Evolutionary conservation across 768 basidiomycete species (phyloP).

Genomic region (Pulveroboletus ravenelii): DNA sequence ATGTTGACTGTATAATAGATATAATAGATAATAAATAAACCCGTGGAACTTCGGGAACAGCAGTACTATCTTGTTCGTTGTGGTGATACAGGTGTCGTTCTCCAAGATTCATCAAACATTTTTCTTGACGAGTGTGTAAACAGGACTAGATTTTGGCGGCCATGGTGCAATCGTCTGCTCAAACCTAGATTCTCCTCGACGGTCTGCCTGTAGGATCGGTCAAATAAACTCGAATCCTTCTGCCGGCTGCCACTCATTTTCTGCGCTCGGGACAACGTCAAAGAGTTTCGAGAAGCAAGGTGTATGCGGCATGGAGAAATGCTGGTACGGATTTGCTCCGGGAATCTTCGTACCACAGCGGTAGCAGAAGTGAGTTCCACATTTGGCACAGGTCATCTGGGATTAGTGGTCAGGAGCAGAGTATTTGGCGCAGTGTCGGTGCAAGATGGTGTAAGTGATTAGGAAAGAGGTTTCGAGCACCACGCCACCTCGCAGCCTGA

Average conservation of each 20-base stretch:
- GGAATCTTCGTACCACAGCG: slow-evolving; percentile 59
- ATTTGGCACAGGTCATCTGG: slow-evolving; percentile 59
- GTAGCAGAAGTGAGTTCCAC: slow-evolving; percentile 77
- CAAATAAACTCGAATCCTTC: too few species aligned
- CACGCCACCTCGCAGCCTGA: neutral
- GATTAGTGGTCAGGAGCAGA: slow-evolving; percentile 41
- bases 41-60: neutral
- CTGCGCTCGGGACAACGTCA: slow-evolving; percentile 39
- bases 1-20: too few species aligned
- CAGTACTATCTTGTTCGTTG: too few species aligned
- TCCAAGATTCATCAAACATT: too few species aligned
- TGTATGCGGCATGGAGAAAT: slow-evolving; percentile 35
- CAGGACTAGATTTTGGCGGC: too few species aligned
- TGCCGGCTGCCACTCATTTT: slow-evolving; percentile 41
- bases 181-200: too few species aligned
- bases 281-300: slow-evolving; percentile 65
- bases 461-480: neutral
- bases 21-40: too few species aligned
- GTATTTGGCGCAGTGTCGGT: neutral
- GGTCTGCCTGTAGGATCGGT: too few species aligned
- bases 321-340: slow-evolving; percentile 48
- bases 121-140: neutral
- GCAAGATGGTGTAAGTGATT: neutral
- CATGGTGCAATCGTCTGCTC: too few species aligned
- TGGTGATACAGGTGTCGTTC: too few species aligned